Evolutionary conservation across 1,284 basidiomycete genomes (phyloP).

Genomic region (Cryptococcus floricola): DNA sequence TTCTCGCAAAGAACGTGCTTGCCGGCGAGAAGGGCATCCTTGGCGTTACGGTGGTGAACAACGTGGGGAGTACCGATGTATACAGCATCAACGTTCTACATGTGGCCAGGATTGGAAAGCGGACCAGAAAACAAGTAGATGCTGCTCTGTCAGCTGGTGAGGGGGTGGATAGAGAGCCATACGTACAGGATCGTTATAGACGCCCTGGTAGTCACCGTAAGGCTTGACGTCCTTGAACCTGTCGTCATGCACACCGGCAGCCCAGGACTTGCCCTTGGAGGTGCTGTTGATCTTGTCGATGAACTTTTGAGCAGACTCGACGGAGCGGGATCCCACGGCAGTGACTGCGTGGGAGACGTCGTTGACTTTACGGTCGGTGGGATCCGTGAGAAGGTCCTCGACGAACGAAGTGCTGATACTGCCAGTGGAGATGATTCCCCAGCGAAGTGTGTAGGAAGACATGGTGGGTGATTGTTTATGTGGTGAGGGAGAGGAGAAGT

Average conservation of each 20-base stretch:
- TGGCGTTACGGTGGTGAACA: conserved; percentile 72
- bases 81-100: conserved; percentile 68
- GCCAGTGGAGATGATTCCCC: conserved; percentile 51
- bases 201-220: conserved; percentile 71
- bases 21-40: conserved; percentile 69
- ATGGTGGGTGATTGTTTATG: background rate
- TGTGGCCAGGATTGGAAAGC: background rate
- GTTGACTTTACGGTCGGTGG: conserved; percentile 56
- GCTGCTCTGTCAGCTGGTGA: background rate
- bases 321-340: conserved; percentile 73
- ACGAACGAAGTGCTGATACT: conserved; percentile 28
- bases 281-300: conserved; percentile 52
- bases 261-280: conserved; percentile 4
- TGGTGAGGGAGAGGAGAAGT: background rate
- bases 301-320: conserved; percentile 67
- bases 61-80: conserved; percentile 88
- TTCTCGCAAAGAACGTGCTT: conserved; percentile 89
- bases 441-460: conserved; percentile 25
- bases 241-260: conserved; percentile 30
- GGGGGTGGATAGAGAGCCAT: background rate
- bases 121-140: too few relatives aligned
- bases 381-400: conserved; percentile 33
- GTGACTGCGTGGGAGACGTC: conserved; percentile 73
- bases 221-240: conserved; percentile 55
- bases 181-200: conserved; percentile 64